phyloP scores from a whole-genome alignment of 768 basidiomycete genomes.

The Trametes coccinea region DNA sequence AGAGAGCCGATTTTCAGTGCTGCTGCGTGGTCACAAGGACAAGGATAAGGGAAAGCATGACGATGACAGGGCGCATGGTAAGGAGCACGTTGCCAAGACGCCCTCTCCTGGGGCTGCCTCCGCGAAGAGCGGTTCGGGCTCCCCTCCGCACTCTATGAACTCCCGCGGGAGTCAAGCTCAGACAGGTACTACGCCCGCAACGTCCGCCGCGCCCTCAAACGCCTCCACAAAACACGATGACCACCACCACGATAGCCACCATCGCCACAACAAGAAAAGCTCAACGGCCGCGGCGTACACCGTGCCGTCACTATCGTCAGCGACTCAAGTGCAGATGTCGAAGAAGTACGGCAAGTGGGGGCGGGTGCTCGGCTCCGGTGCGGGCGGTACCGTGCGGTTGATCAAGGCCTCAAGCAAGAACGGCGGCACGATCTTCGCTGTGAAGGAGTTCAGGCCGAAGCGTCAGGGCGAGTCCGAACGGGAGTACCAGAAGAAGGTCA shows the following conservation, averaged over 20 bases:
- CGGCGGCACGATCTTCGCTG: conserved; percentile 86
- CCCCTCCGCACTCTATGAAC: conserved; percentile 27
- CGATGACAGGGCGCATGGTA: conserved; percentile 28
- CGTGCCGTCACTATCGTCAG: conserved; percentile 69
- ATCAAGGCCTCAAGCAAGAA: conserved; percentile 85
- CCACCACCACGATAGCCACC: neutral
- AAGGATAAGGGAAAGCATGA: conserved; percentile 30
- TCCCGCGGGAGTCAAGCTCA: conserved; percentile 19
- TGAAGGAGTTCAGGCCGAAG: conserved; percentile 95
- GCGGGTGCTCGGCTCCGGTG: conserved; percentile 89
- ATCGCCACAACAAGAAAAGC: conserved; percentile 14
- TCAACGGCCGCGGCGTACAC: conserved; percentile 34
- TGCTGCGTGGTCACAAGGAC: conserved; percentile 39
- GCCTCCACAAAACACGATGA: conserved; percentile 18
- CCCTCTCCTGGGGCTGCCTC: conserved; percentile 32
- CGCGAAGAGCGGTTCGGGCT: conserved; percentile 31
- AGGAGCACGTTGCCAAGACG: conserved; percentile 23
- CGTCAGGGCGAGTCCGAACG: conserved; percentile 86
- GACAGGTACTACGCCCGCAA: conserved; percentile 4
- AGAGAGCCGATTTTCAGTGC: conserved; percentile 32
- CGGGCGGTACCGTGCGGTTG: conserved; percentile 96
- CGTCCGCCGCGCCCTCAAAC: conserved; percentile 14
- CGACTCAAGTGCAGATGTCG: conserved; percentile 87
- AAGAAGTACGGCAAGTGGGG: conserved; percentile 99
- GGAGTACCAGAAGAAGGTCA: conserved; percentile 99